Percentiles rank a stretch among this genome's conserved stretches.
Conservation (phyloP, 2,329 filamentous ascomycete species). For the Aspergillus uvarum region DNA sequence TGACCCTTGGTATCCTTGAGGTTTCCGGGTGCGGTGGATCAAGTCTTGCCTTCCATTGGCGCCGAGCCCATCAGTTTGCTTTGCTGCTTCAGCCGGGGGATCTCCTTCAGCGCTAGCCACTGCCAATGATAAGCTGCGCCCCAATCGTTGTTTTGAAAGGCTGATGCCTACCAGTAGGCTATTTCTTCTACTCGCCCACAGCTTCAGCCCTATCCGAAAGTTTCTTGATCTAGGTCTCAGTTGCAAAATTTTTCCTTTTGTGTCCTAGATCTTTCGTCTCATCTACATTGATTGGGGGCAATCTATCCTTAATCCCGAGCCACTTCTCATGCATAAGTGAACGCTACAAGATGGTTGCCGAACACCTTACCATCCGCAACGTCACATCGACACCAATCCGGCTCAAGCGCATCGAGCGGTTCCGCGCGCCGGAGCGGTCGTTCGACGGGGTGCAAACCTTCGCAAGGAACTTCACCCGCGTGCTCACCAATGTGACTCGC, state of each 20-base stretch:
- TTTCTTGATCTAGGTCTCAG: not conserved
- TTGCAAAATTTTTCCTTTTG: not conserved
- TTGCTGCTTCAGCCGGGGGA: not conserved
- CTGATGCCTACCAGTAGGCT: not conserved
- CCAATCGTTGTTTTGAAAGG: not conserved
- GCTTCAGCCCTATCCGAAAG: not conserved
- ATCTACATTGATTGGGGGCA: not conserved
- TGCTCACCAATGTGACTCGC: slow-evolving; percentile 44
- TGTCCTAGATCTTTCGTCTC: not conserved
- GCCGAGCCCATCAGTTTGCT: not conserved
- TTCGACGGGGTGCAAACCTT: slow-evolving; percentile 41
- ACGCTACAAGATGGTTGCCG: slow-evolving; percentile 33
- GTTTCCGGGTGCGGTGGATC: not conserved
- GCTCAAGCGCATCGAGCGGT: slow-evolving; percentile 72
- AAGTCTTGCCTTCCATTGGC: not conserved
- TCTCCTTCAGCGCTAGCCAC: not conserved
- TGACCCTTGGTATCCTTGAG: not conserved
- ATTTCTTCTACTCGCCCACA: not conserved
- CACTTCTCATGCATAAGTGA: not conserved
- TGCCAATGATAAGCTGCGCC: not conserved
- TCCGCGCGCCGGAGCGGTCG: slow-evolving; percentile 55
- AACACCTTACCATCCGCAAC: slow-evolving; percentile 72
- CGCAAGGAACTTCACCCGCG: slow-evolving; percentile 49
- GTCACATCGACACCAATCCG: slow-evolving; percentile 71
- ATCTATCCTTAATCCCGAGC: not conserved